phyloP scores from a whole-genome alignment of 129 eudicot species.

The Apium graveolens region DNA sequence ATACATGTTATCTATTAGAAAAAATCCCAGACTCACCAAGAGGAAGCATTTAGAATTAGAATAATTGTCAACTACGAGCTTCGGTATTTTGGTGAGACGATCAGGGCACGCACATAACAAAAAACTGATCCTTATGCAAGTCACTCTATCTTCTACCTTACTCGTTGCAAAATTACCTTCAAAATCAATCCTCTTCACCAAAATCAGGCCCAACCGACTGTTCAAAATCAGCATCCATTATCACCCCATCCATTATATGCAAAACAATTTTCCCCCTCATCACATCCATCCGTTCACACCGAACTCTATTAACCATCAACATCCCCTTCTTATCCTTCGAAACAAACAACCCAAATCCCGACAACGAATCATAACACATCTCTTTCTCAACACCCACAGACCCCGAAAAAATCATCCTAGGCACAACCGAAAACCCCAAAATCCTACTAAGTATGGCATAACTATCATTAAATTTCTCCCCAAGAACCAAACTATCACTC shows the following conservation, averaged over 20 bases:
- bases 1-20: neutral
- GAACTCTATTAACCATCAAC: conserved; percentile 45
- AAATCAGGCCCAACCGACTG: conserved; percentile 45
- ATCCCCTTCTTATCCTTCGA: conserved; percentile 30
- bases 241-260: conserved; percentile 72
- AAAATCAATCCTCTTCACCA: conserved; percentile 13
- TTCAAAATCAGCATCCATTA: conserved; percentile 79
- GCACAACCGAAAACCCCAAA: conserved; percentile 66
- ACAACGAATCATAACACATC: conserved; percentile 51
- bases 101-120: conserved; percentile 24
- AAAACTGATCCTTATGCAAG: conserved; percentile 13
- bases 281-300: conserved; percentile 31
- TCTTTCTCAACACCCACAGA: conserved; percentile 31
- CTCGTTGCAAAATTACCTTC: neutral
- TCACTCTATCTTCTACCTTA: neutral
- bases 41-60: conserved; percentile 30
- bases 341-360: conserved; percentile 42
- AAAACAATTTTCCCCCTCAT: conserved; percentile 44
- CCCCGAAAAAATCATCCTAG: conserved; percentile 37
- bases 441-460: conserved; percentile 61
- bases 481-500: conserved; percentile 33
- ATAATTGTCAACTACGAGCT: conserved; percentile 24
- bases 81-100: conserved; percentile 28
- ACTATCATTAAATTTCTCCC: conserved; percentile 47
- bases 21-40: conserved; percentile 38